Evolutionary conservation across 257 asterid genomes (phyloP).

Genomic region (Forsythia viridissima): DNA sequence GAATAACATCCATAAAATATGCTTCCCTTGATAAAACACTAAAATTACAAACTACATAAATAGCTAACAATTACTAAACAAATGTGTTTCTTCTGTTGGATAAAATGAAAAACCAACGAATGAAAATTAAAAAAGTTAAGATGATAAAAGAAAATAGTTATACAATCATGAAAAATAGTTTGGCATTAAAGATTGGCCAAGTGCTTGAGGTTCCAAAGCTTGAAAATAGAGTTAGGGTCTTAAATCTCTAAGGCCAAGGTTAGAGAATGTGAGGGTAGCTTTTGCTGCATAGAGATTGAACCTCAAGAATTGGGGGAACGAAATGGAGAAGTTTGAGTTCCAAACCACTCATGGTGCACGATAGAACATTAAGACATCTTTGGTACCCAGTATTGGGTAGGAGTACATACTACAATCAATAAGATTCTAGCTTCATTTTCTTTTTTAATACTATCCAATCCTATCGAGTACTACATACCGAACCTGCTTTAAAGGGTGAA

Average conservation of each 20-base stretch:
- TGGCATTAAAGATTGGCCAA: not conserved
- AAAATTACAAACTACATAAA: not conserved
- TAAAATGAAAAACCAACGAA: not conserved
- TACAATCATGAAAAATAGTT: not conserved
- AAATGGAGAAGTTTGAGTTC: not conserved
- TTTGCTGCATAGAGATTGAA: not conserved
- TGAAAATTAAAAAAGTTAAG: not conserved
- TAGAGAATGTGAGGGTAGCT: not conserved
- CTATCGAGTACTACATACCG: not conserved
- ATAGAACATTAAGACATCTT: too few relatives aligned
- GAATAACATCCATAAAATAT: not conserved
- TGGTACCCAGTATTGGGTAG: not conserved
- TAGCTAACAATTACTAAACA: not conserved
- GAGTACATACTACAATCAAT: too few relatives aligned
- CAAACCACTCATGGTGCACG: not conserved
- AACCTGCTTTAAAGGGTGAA: not conserved
- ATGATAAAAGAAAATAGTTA: not conserved
- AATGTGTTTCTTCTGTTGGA: not conserved
- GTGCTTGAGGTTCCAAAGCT: not conserved
- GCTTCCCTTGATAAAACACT: not conserved
- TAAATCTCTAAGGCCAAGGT: not conserved
- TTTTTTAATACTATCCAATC: not conserved
- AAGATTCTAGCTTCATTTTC: not conserved
- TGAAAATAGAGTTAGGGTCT: not conserved
- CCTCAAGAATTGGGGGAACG: not conserved